Conservation (phyloP, 805 yeast genomes). For the Metschnikowia proteae region DNA sequence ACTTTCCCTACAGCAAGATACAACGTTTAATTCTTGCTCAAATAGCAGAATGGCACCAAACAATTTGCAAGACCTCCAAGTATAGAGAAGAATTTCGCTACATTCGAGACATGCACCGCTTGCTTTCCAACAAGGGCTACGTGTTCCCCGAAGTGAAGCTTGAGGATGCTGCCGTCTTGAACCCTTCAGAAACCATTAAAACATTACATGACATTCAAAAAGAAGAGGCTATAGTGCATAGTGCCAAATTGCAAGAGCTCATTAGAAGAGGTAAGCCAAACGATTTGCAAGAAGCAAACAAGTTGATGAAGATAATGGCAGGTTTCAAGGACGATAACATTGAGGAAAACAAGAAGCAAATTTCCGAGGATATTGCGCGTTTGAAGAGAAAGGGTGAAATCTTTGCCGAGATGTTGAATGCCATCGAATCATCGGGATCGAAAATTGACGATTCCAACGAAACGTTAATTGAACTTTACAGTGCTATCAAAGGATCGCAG, state of each 20-base stretch:
- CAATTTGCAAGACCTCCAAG: conserved; percentile 83
- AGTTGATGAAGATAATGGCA: conserved; percentile 96
- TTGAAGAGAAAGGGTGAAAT: conserved; percentile 82
- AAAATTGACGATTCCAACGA: conserved; percentile 52
- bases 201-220: conserved; percentile 85
- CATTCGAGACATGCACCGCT: conserved; percentile 92
- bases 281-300: conserved; percentile 94
- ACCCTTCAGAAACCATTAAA: conserved; percentile 82
- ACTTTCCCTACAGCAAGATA: conserved; percentile 73
- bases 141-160: conserved; percentile 85
- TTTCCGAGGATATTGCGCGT: conserved; percentile 79
- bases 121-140: conserved; percentile 86
- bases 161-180: conserved; percentile 90
- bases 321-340: conserved; percentile 87
- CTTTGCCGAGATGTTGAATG: conserved; percentile 77
- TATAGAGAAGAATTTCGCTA: conserved; percentile 90
- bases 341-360: conserved; percentile 70
- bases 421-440: conserved; percentile 41
- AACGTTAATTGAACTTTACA: conserved; percentile 72
- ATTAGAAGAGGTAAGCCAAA: conserved; percentile 94
- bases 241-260: conserved; percentile 92
- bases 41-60: conserved; percentile 96
- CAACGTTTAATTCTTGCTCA: conserved; percentile 84
- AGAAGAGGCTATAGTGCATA: conserved; percentile 89
- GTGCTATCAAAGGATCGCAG: conserved; percentile 75